Percentiles rank a stretch among this genome's conserved stretches.
These are phyloP conservation scores for Lepidium didymum DNA, from an alignment of 345 rosid genomes.

Conservation along the genomic window DNA sequence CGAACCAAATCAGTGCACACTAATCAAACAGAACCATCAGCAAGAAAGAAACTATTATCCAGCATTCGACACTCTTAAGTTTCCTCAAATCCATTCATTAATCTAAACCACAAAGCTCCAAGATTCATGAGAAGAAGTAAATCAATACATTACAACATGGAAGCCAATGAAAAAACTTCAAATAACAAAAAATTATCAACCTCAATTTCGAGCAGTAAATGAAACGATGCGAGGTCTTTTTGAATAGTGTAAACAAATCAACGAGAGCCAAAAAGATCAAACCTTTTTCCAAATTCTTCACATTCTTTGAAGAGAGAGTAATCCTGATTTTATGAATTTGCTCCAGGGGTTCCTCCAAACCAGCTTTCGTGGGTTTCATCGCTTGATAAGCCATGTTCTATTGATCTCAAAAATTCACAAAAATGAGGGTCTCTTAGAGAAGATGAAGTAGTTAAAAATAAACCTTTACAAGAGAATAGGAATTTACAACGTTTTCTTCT, in stretches of 20 bases:
- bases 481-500: too few relatives aligned
- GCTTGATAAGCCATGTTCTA: slow-evolving; percentile 37
- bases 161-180: neutral
- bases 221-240: neutral
- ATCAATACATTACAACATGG: neutral
- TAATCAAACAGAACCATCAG: neutral
- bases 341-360: slow-evolving; percentile 56
- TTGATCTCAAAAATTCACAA: too few relatives aligned
- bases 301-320: slow-evolving; percentile 70
- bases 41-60: neutral
- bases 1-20: slow-evolving; percentile 55
- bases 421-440: too few relatives aligned
- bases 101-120: neutral
- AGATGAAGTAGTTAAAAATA: too few relatives aligned
- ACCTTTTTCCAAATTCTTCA: slow-evolving; percentile 76
- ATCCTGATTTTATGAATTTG: slow-evolving; percentile 71
- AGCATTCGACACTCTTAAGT: neutral
- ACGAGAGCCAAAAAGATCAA: neutral
- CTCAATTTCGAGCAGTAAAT: neutral
- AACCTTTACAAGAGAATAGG: too few relatives aligned
- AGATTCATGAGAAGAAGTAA: neutral
- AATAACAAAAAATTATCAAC: neutral
- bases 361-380: slow-evolving; percentile 45
- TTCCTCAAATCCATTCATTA: neutral
- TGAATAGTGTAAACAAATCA: too few relatives aligned